Evolutionary conservation across 2,329 filamentous ascomycete species (phyloP).

Genomic region (Aspergillus tamarii): DNA sequence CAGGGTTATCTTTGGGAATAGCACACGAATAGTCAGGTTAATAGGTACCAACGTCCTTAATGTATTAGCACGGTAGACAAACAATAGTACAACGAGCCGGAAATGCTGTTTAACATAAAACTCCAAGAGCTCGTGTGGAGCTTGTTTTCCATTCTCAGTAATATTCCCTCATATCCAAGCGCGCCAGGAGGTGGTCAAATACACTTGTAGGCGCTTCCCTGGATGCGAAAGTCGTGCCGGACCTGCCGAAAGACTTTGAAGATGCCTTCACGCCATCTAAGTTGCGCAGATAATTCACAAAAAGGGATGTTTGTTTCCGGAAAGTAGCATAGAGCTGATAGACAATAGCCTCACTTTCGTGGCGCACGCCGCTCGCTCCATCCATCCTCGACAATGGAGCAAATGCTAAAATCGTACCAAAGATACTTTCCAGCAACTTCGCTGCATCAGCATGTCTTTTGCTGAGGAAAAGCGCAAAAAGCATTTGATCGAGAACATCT

Average conservation of each 20-base stretch:
- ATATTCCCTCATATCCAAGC: constrained; percentile 72
- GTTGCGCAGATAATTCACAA: constrained; percentile 71
- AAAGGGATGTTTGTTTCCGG: constrained; percentile 71
- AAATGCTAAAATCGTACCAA: constrained; percentile 71
- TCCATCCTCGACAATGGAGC: constrained; percentile 48
- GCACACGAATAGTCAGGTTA: not conserved
- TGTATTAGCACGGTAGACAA: not conserved
- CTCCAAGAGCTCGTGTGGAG: not conserved
- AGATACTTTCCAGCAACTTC: constrained; percentile 75
- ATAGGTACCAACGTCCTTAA: not conserved
- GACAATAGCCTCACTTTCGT: constrained; percentile 45
- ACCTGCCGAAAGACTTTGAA: constrained; percentile 37
- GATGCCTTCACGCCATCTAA: constrained; percentile 65
- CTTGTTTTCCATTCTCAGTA: constrained; percentile 47
- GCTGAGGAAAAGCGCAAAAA: constrained; percentile 72
- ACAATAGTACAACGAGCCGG: not conserved
- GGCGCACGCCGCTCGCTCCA: constrained; percentile 44
- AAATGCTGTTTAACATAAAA: not conserved
- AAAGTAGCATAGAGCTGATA: constrained; percentile 66
- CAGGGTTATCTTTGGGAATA: not conserved
- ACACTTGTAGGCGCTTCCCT: constrained; percentile 57
- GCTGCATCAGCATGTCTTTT: constrained; percentile 75
- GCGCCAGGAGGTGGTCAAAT: constrained; percentile 68
- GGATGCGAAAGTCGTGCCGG: constrained; percentile 30
- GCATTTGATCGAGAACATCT: constrained; percentile 72